These are phyloP conservation scores for Syzygium oleosum DNA, from an alignment of 345 rosid genomes.

Conservation along the genomic window DNA sequence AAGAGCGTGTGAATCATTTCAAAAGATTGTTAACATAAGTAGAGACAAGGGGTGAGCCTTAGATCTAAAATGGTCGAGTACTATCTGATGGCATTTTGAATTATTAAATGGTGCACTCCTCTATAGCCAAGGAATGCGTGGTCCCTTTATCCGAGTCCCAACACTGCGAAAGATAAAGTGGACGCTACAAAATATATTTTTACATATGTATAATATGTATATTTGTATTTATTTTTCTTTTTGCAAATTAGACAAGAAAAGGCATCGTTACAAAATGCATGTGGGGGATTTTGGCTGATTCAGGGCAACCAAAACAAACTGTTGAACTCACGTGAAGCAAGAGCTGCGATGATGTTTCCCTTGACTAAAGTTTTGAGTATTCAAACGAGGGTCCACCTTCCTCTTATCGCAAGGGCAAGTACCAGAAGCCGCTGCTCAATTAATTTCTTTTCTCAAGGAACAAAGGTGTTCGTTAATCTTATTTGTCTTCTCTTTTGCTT, in stretches of 20 bases:
- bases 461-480: not conserved
- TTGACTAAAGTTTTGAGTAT: not conserved
- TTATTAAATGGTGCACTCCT: not conserved
- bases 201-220: not conserved
- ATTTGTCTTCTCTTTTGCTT: not conserved
- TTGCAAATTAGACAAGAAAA: not conserved
- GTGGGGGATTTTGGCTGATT: not conserved
- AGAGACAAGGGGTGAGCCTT: not conserved
- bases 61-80: not conserved
- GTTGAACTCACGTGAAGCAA: not conserved
- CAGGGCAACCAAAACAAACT: not conserved
- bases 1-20: not conserved
- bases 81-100: not conserved
- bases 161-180: not conserved
- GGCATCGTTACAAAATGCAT: not conserved
- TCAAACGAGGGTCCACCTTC: not conserved
- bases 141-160: not conserved
- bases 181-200: not conserved
- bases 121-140: not conserved
- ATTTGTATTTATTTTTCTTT: not conserved
- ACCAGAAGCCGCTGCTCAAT: not conserved
- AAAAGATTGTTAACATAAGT: not conserved
- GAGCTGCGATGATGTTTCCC: not conserved
- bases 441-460: not conserved
- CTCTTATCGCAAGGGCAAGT: not conserved